phyloP scores from a whole-genome alignment of 495 filamentous ascomycete species.

The Massariosphaeria phaeospora region DNA sequence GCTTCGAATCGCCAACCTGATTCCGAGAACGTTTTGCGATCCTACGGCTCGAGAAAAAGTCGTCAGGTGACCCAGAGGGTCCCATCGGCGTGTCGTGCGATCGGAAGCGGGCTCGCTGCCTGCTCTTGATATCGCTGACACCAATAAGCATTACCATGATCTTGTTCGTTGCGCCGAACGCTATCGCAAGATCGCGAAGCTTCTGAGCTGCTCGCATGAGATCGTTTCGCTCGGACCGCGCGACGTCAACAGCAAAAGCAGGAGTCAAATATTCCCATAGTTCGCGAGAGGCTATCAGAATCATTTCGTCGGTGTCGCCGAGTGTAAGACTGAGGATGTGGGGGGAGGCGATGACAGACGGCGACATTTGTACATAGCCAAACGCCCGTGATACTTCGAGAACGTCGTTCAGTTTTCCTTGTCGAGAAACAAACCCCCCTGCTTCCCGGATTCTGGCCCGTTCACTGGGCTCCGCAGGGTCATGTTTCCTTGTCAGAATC shows the following conservation, averaged over 20 bases:
- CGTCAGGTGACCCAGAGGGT: slow-evolving; percentile 66
- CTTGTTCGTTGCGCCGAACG: slow-evolving; percentile 86
- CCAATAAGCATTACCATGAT: slow-evolving; percentile 99
- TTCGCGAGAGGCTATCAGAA: slow-evolving; percentile 85
- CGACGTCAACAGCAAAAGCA: slow-evolving; percentile 86
- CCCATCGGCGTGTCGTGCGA: slow-evolving; percentile 75
- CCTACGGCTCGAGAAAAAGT: slow-evolving; percentile 53
- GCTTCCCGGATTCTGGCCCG: slow-evolving; percentile 87
- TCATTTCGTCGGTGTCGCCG: slow-evolving; percentile 86
- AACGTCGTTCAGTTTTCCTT: slow-evolving; percentile 86
- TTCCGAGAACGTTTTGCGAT: slow-evolving; percentile 63
- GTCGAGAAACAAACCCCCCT: slow-evolving; percentile 89
- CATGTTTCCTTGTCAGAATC: slow-evolving; percentile 83
- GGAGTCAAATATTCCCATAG: slow-evolving; percentile 91
- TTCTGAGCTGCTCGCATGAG: slow-evolving; percentile 96
- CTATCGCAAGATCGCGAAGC: slow-evolving; percentile 88
- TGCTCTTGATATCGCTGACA: slow-evolving; percentile 80
- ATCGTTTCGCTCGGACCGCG: slow-evolving; percentile 74
- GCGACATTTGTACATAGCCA: slow-evolving; percentile 88
- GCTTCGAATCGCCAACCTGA: slow-evolving; percentile 68
- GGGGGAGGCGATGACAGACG: slow-evolving; percentile 86
- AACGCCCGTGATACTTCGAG: slow-evolving; percentile 92
- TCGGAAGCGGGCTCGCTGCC: slow-evolving; percentile 64
- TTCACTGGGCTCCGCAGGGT: slow-evolving; percentile 78
- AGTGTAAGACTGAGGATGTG: slow-evolving; percentile 73